Percentiles rank a stretch among this genome's conserved stretches.
These are phyloP conservation scores for Annulohypoxylon nitens DNA, from an alignment of 495 filamentous ascomycete genomes.

Conservation along the genomic window DNA sequence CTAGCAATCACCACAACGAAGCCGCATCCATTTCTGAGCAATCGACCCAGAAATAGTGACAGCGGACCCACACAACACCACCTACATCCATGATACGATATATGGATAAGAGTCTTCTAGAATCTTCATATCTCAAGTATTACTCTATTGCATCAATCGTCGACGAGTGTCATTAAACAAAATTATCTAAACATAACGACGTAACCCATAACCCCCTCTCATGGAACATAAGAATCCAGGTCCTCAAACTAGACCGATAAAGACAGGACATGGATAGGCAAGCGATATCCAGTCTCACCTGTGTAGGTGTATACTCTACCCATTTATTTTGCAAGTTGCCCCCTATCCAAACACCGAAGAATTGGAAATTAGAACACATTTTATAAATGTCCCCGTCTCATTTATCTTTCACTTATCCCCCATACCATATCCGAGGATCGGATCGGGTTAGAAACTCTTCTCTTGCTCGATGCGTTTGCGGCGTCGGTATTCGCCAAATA, in stretches of 20 bases:
- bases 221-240: not conserved
- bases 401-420: not conserved
- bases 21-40: not conserved
- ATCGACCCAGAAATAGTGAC: too few species aligned
- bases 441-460: conserved; percentile 25
- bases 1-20: not conserved
- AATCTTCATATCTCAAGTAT: not conserved
- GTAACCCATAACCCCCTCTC: not conserved
- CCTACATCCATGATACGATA: too few species aligned
- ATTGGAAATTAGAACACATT: not conserved
- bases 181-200: conserved; percentile 3
- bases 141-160: not conserved
- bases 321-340: not conserved
- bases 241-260: not conserved
- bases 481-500: conserved; percentile 37
- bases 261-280: conserved; percentile 14
- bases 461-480: conserved; percentile 6
- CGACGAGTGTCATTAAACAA: not conserved
- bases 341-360: conserved; percentile 4
- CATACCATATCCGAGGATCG: not conserved
- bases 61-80: too few species aligned
- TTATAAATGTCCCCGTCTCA: not conserved
- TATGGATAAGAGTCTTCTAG: too few species aligned
- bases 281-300: conserved; percentile 1
- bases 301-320: conserved; percentile 9